These are phyloP conservation scores for Athelia sp. DNA, from an alignment of 1,284 basidiomycete species.

Conservation along the genomic window DNA sequence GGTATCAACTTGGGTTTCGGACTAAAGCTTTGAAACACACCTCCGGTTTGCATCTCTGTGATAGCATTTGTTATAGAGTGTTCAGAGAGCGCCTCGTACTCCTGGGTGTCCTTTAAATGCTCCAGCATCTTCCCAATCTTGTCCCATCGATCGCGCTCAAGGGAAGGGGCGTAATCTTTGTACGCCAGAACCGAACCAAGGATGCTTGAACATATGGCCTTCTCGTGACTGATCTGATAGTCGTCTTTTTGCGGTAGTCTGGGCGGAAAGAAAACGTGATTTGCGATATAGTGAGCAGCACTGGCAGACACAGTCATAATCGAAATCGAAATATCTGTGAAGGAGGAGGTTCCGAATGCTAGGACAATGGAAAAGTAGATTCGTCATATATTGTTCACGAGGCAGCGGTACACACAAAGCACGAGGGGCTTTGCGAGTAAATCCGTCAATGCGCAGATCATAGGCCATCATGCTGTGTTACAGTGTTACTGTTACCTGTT, in stretches of 20 bases:
- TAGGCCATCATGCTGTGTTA: too few species aligned
- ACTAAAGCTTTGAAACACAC: background rate
- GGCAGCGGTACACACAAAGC: too few species aligned
- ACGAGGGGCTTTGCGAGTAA: too few species aligned
- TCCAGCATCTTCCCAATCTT: background rate
- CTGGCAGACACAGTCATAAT: too few species aligned
- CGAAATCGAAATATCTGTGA: too few species aligned
- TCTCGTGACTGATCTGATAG: background rate
- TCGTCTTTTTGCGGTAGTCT: slow-evolving; percentile 4
- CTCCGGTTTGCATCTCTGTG: background rate
- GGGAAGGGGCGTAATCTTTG: background rate
- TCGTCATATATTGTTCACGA: too few species aligned
- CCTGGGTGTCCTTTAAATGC: background rate
- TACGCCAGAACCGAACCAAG: background rate
- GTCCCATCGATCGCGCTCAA: background rate
- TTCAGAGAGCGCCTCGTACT: background rate
- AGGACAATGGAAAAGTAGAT: too few species aligned
- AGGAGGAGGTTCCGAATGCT: too few species aligned
- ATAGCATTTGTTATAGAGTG: background rate
- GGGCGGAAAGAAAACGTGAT: slow-evolving; percentile 1
- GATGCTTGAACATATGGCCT: background rate
- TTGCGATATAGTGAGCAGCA: slow-evolving; percentile 1
- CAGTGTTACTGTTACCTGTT: too few species aligned
- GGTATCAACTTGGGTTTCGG: background rate
- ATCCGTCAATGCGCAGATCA: too few species aligned